These are phyloP conservation scores for Metschnikowia gelsemii DNA, from an alignment of 805 yeast genomes.

Conservation along the genomic window DNA sequence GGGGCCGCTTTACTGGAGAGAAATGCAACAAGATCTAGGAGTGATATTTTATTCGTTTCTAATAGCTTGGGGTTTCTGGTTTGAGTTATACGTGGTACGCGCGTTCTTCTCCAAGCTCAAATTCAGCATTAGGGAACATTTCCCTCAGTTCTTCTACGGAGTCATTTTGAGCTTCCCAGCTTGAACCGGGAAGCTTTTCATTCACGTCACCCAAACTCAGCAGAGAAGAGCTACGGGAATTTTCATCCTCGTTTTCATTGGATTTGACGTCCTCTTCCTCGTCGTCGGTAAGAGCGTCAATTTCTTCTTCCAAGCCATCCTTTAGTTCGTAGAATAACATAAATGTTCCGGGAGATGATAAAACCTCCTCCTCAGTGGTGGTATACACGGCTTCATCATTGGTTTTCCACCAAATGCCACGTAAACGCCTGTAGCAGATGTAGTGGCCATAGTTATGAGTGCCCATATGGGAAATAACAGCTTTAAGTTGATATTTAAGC, in stretches of 20 bases:
- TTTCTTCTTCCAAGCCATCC: slow-evolving; percentile 26
- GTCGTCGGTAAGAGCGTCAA: not conserved
- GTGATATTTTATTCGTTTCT: not conserved
- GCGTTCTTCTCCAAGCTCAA: slow-evolving; percentile 14
- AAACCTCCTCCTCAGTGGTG: slow-evolving; percentile 77
- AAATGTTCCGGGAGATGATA: slow-evolving; percentile 81
- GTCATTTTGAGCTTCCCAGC: slow-evolving; percentile 9
- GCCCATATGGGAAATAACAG: slow-evolving; percentile 91
- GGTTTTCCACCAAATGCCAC: slow-evolving; percentile 94
- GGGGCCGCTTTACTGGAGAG: no score
- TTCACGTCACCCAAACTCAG: slow-evolving; percentile 10
- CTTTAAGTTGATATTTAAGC: slow-evolving; percentile 62
- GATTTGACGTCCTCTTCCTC: slow-evolving; percentile 1
- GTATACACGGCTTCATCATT: slow-evolving; percentile 86
- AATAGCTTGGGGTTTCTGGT: not conserved
- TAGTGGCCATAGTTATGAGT: slow-evolving; percentile 98
- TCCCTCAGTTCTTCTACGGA: slow-evolving; percentile 11
- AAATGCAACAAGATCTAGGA: not conserved
- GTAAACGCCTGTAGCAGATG: slow-evolving; percentile 75
- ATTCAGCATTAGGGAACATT: slow-evolving; percentile 14
- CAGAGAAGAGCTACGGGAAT: slow-evolving; percentile 1
- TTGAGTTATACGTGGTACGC: slow-evolving; percentile 9
- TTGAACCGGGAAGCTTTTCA: slow-evolving; percentile 1
- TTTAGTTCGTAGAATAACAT: slow-evolving; percentile 81
- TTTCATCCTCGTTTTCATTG: not conserved